Base-by-base conservation (phyloP, 176 grass and related monocot genomes). In the Echinochloa phyllopogon region DNA sequence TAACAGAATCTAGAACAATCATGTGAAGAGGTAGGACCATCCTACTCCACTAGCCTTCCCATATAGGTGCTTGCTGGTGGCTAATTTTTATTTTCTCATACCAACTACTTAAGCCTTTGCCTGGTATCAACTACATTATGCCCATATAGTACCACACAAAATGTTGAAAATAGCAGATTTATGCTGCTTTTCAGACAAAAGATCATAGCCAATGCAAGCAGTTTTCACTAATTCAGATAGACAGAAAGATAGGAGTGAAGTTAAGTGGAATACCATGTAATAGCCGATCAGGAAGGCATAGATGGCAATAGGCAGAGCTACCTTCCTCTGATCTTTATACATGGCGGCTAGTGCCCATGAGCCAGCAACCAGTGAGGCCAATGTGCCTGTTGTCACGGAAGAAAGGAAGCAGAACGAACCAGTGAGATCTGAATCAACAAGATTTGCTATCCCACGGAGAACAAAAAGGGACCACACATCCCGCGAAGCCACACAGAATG, bases 361-460 rank as follows among this genome's bases (percentile, higher is more conserved):
- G 29, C 96, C 93, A 55, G 91, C 88, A 56, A 86, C 79, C 76
- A 94, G 52, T 37, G 93, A 94, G 55, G 87, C 89, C 78, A 87
- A 76, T 11, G 91, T 20, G 8, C 96, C 96, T 39, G 89, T 69
- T 20, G 91, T 69, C 61, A 88, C 87, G 2, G 89, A 94, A 65
- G 91, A 93, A 68, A 95, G 80, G 89, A 98, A 98, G 91, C 89
- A 98, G 84, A 95, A 95, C 0, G 96, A 84, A 44, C 96, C 91
- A 2, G 96, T 98, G 77, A 98, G 75, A 84, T 98, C 93, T 60
- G 86, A 73, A 84, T 98, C 96, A 6, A 98, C 85, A 62, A 98
- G 81, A 41, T 87, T 65, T 80, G 59, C 77, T 86, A 98, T 95
- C 24, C 93, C 96, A 62, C 87, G 87, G 69, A 89, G 92, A 60